These are phyloP conservation scores for Megacollybia platyphylla DNA, from an alignment of 1,284 basidiomycete species.

Conservation along the genomic window DNA sequence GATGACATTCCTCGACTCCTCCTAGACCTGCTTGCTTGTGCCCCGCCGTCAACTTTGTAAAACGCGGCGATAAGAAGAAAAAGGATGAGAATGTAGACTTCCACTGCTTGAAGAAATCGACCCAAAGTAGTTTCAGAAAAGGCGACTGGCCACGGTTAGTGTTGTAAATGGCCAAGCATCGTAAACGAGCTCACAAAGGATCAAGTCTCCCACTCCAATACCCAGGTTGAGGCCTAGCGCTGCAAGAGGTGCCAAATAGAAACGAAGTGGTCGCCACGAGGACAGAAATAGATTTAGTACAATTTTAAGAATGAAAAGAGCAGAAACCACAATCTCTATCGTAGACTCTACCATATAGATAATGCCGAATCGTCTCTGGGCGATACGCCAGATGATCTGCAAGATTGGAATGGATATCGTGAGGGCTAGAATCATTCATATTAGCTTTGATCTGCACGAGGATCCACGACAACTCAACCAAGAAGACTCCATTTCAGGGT, in stretches of 20 bases:
- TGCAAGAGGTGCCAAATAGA: constrained; percentile 38
- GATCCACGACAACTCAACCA: too few relatives aligned
- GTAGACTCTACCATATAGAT: constrained; percentile 46
- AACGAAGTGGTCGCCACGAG: constrained; percentile 29
- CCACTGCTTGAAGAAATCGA: constrained; percentile 23
- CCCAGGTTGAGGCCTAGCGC: constrained; percentile 39
- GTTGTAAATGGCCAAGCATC: neutral
- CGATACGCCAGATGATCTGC: constrained; percentile 53
- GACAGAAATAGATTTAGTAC: constrained; percentile 42
- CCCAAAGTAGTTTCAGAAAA: constrained; percentile 7
- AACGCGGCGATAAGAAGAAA: constrained; percentile 42
- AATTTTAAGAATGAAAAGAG: constrained; percentile 50
- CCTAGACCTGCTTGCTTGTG: constrained; percentile 3
- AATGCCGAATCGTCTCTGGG: constrained; percentile 27
- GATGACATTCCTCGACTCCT: constrained; percentile 5
- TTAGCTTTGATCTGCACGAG: too few relatives aligned
- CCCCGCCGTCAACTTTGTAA: constrained; percentile 15
- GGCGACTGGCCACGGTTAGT: neutral
- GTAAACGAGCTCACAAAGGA: constrained; percentile 36
- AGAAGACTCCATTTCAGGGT: constrained; percentile 35
- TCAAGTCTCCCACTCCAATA: constrained; percentile 42
- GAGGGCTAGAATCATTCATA: constrained; percentile 16
- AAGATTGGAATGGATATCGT: constrained; percentile 35
- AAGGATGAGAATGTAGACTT: constrained; percentile 51
- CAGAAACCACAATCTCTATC: constrained; percentile 44